Percentiles rank a stretch among this genome's conserved stretches.
These are phyloP conservation scores for Iris pallida DNA, from an alignment of 116 monocot genomes.

Conservation along the genomic window DNA sequence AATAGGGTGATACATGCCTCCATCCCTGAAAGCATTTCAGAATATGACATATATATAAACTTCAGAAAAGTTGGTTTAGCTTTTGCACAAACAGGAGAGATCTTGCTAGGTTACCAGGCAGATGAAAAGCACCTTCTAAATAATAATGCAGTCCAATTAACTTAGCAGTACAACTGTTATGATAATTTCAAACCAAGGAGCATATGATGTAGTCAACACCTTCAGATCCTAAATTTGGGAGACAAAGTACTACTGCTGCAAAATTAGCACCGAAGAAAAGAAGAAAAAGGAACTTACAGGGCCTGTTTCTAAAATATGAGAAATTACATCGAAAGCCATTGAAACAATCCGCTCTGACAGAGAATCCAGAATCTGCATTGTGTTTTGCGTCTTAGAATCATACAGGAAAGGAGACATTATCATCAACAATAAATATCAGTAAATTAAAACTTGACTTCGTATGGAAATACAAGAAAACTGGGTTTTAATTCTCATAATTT, in stretches of 20 bases:
- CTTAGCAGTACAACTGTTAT: not conserved
- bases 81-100: not conserved
- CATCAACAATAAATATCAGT: not conserved
- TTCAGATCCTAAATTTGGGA: constrained; percentile 1
- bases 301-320: constrained; percentile 73
- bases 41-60: constrained; percentile 4
- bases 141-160: not conserved
- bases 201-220: constrained; percentile 2
- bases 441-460: too few relatives aligned
- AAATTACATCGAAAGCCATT: constrained; percentile 74
- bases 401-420: constrained; percentile 1
- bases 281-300: constrained; percentile 45
- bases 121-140: not conserved
- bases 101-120: not conserved
- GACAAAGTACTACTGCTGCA: not conserved
- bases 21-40: constrained; percentile 46
- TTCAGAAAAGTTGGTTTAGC: not conserved
- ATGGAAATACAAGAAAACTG: too few relatives aligned
- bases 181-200: not conserved
- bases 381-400: constrained; percentile 5
- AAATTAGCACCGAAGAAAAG: not conserved
- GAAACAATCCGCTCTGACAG: constrained; percentile 62
- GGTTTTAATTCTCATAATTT: too few relatives aligned
- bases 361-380: constrained; percentile 47
- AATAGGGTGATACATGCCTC: constrained; percentile 71